Conservation (phyloP, 768 basidiomycete species). For the Rickenella mellea region DNA sequence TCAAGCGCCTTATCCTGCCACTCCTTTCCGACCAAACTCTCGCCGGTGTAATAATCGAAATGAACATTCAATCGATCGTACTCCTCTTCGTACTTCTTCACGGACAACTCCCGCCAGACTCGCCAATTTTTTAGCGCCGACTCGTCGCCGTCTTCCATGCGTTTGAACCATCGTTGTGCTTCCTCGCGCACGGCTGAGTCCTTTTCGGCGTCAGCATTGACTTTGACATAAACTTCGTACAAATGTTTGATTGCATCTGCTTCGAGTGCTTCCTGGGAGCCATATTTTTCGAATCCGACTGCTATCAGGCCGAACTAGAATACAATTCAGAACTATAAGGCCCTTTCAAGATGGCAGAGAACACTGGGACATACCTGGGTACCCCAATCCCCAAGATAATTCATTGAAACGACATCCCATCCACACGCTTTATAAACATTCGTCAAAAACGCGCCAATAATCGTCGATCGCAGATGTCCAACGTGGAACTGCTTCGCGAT, state of each 20-base stretch:
- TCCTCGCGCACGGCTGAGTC: conserved; percentile 65
- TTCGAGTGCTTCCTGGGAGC: conserved; percentile 72
- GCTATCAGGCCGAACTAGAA: conserved; percentile 84
- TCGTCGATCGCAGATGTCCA: conserved; percentile 94
- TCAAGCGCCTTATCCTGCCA: conserved; percentile 67
- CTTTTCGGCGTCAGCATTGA: conserved; percentile 74
- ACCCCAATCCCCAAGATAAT: conserved; percentile 98
- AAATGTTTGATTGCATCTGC: conserved; percentile 91
- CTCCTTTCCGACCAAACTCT: conserved; percentile 69
- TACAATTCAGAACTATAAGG: too few relatives aligned
- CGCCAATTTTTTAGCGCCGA: conserved; percentile 81
- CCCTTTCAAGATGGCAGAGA: too few relatives aligned
- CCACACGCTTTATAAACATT: conserved; percentile 90
- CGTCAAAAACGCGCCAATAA: conserved; percentile 90
- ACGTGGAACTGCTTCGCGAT: conserved; percentile 99
- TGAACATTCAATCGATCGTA: conserved; percentile 84
- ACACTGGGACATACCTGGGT: conserved; percentile 60
- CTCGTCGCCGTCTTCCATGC: conserved; percentile 91
- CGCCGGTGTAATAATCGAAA: conserved; percentile 90
- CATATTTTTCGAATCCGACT: conserved; percentile 87
- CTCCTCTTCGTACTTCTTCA: conserved; percentile 81
- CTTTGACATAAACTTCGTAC: conserved; percentile 89
- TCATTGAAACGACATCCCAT: conserved; percentile 85
- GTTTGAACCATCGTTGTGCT: conserved; percentile 84
- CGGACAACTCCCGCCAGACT: conserved; percentile 84